phyloP scores from a whole-genome alignment of 768 basidiomycete genomes.

The Boletus barrowsii region DNA sequence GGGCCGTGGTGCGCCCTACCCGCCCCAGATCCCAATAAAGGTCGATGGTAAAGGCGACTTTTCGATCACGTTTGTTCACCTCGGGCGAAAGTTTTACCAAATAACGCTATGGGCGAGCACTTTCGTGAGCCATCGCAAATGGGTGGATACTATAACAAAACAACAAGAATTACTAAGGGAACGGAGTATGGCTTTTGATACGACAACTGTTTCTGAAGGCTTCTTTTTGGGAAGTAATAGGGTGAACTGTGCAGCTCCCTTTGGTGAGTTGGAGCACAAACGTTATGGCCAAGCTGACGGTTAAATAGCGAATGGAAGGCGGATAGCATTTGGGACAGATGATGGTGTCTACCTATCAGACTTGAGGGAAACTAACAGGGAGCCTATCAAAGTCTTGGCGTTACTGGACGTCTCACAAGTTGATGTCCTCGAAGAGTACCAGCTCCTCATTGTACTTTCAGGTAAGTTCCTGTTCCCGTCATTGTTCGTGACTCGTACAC shows the following conservation, averaged over 20 bases:
- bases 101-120: conserved; percentile 91
- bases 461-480: conserved; percentile 44
- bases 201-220: conserved; percentile 77
- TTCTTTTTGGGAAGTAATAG: conserved; percentile 84
- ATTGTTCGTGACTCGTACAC: neutral
- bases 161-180: conserved; percentile 86
- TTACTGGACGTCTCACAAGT: conserved; percentile 90
- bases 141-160: conserved; percentile 88
- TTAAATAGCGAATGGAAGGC: conserved; percentile 67
- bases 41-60: conserved; percentile 78
- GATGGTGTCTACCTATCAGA: conserved; percentile 96
- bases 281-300: neutral
- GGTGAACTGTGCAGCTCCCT: conserved; percentile 89
- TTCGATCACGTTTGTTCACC: conserved; percentile 89
- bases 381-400: conserved; percentile 87
- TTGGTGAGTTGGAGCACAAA: conserved; percentile 55
- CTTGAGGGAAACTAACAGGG: conserved; percentile 67
- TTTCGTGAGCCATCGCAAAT: conserved; percentile 82
- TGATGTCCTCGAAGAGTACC: conserved; percentile 94
- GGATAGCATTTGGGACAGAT: conserved; percentile 94
- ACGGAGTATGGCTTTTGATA: conserved; percentile 83
- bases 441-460: conserved; percentile 97
- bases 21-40: conserved; percentile 49
- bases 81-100: conserved; percentile 90
- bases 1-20: conserved; percentile 37